Evolutionary conservation across 1,284 basidiomycete genomes (phyloP), one percentile per base, ranked within the genome.

Genomic region (Sanghuangporus baumii): DNA sequence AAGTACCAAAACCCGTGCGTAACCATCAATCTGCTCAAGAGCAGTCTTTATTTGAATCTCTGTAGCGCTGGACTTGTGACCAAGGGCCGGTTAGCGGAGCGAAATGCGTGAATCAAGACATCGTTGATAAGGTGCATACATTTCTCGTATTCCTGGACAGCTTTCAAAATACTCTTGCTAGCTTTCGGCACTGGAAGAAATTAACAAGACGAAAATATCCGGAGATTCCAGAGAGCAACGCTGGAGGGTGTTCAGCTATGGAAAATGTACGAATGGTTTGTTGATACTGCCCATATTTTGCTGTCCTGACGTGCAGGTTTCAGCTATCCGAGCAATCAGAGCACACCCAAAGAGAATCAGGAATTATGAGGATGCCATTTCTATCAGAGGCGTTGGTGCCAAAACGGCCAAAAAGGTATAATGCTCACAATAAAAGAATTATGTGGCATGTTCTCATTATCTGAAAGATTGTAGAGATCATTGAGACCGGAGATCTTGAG

Each of bases 321-420:
- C 43, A 91, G 89, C 79, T 57, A 83, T 89, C 40, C 77, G 79
- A 16, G 78, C 80, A 0, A 66, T 87, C 43, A 75, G 77, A 63
- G 79, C 76, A 48, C 78, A 87, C 69, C 81, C 83, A 0, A 82
- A 76, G 61, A 83, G 84, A 3, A 89, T 96, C 67, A 79, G 74
- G 57, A 83, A 81, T 0, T 78, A 79, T 46, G 78, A 79, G 11
- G 84, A 95, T 68, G 93, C 92, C 1, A 72, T 75, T 14, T 74
- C 76, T 7, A 81, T 95, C 55, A 76, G 74, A 12, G 87, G 88
- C 1, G 81, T 94, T 7, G 93, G 91, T 0, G 78, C 83, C 38
- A 89, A 85, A 71, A 90, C 92, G 0, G 91, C 91, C 1, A 70
- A 78, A 23, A 92, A 94, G 78, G 91, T 89, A 46, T 37, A 74